Evolutionary conservation across 805 yeast species (phyloP).

Genomic region (Myxozyma nipponensis): DNA sequence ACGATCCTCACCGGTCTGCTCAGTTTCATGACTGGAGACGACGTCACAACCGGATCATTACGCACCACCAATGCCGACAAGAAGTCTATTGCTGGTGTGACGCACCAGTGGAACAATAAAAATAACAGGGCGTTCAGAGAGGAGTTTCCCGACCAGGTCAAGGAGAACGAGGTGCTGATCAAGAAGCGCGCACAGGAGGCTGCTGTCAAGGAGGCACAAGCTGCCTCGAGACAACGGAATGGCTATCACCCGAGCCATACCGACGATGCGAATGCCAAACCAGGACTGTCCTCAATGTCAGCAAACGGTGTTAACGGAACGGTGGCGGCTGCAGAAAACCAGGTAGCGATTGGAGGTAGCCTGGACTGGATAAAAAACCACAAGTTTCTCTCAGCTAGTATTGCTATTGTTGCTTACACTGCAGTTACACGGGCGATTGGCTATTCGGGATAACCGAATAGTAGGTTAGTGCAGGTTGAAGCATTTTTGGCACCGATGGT

Average conservation of each 20-base stretch:
- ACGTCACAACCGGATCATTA: conserved; percentile 79
- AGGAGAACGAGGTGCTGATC: conserved; percentile 40
- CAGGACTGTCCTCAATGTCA: too few relatives aligned
- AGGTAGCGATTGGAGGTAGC: background rate
- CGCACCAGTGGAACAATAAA: conserved; percentile 64
- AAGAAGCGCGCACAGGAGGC: conserved; percentile 5
- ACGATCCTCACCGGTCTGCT: conserved; percentile 82
- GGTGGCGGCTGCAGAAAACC: background rate
- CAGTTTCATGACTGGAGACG: conserved; percentile 89
- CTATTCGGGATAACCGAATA: background rate
- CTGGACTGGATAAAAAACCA: conserved; percentile 13
- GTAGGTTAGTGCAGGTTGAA: too few relatives aligned
- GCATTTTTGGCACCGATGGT: too few relatives aligned
- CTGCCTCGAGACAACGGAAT: too few relatives aligned
- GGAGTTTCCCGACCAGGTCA: conserved; percentile 68
- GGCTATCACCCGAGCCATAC: too few relatives aligned
- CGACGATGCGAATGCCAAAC: too few relatives aligned
- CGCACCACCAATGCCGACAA: conserved; percentile 59
- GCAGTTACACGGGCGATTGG: conserved; percentile 5
- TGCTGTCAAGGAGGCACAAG: conserved; percentile 18
- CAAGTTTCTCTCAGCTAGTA: conserved; percentile 12
- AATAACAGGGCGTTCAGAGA: conserved; percentile 54
- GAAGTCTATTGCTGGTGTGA: conserved; percentile 53
- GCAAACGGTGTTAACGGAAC: too few relatives aligned
- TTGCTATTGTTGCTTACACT: conserved; percentile 11